These are phyloP conservation scores for Fistulifera solaris DNA, from an alignment of 108 stramenopile genomes.

Conservation along the genomic window DNA sequence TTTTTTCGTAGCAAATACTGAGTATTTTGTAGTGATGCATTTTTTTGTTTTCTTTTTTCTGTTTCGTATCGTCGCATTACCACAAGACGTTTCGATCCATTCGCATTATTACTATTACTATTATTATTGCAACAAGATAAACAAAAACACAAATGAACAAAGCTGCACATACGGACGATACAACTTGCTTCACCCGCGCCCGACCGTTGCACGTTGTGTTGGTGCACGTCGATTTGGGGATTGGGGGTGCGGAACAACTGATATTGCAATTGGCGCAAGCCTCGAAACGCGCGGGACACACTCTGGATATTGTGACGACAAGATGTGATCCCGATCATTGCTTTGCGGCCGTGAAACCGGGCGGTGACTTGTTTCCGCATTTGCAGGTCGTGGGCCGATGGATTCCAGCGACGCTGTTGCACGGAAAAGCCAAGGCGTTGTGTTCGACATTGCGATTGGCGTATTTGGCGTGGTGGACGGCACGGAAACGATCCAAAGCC, in stretches of 20 bases:
- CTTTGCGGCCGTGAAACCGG: conserved; percentile 81
- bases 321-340: conserved; percentile 88
- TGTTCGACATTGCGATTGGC: conserved; percentile 61
- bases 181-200: too few species aligned
- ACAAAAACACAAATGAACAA: too few species aligned
- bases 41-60: too few species aligned
- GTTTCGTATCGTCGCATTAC: too few species aligned
- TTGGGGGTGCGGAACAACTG: conserved; percentile 84
- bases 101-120: too few species aligned
- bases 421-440: conserved; percentile 43
- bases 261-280: conserved; percentile 62
- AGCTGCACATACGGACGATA: too few species aligned
- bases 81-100: too few species aligned
- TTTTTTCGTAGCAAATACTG: too few species aligned
- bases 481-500: conserved; percentile 16
- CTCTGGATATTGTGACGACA: conserved; percentile 85
- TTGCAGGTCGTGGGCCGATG: conserved; percentile 63
- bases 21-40: too few species aligned
- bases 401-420: conserved; percentile 48
- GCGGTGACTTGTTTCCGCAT: conserved; percentile 33
- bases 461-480: conserved; percentile 41
- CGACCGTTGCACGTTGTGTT: conserved; percentile 35
- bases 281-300: conserved; percentile 14
- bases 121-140: too few species aligned
- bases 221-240: conserved; percentile 82